Conservation (phyloP, 2,329 filamentous ascomycete species). For the Lasiodiplodia hormozganensis region DNA sequence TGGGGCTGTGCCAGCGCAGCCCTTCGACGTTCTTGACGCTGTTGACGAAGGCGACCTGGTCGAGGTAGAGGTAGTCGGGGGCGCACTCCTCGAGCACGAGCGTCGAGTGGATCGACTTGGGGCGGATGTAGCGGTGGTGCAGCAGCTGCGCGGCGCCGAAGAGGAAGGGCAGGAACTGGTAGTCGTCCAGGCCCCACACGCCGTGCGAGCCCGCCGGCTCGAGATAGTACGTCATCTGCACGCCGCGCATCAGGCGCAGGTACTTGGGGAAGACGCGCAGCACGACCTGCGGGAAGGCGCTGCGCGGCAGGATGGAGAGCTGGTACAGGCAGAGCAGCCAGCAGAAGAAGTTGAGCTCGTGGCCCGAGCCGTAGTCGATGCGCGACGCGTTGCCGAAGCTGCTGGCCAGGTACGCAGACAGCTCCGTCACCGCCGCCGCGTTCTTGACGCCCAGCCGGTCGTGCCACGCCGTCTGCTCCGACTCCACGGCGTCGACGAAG, state of each 20-base stretch:
- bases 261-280: conserved; percentile 84
- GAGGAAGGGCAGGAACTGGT: conserved; percentile 61
- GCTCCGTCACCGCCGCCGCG: conserved; percentile 68
- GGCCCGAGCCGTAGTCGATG: conserved; percentile 96
- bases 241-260: conserved; percentile 81
- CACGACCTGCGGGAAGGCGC: conserved; percentile 76
- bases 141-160: conserved; percentile 62
- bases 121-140: conserved; percentile 67
- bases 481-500: conserved; percentile 72
- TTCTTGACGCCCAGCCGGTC: conserved; percentile 61
- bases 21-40: conserved; percentile 95
- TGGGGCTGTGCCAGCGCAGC: conserved; percentile 93
- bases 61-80: conserved; percentile 85
- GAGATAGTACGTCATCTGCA: conserved; percentile 94
- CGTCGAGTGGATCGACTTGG: conserved; percentile 78
- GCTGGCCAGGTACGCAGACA: conserved; percentile 79
- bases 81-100: conserved; percentile 87
- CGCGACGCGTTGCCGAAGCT: conserved; percentile 85
- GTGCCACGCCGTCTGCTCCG: conserved; percentile 67
- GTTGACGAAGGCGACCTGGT: conserved; percentile 93
- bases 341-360: conserved; percentile 96
- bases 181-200: conserved; percentile 61
- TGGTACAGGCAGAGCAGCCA: conserved; percentile 96
- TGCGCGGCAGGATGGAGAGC: conserved; percentile 66
- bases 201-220: conserved; percentile 71